phyloP scores from a whole-genome alignment of 2,329 filamentous ascomycete genomes.

The Parafenestella ontariensis region DNA sequence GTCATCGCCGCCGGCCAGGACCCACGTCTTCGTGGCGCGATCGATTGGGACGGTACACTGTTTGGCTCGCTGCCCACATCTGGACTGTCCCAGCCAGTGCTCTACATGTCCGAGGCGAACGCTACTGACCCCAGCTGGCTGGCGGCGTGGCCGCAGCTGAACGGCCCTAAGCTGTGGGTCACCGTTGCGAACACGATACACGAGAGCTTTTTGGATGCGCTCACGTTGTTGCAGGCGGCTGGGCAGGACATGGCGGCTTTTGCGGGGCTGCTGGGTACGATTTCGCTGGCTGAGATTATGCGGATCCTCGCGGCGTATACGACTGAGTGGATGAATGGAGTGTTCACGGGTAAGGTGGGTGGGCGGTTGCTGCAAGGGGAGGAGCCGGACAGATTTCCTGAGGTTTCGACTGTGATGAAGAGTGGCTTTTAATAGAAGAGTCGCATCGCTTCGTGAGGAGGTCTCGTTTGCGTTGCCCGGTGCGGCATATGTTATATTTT shows the following conservation, averaged over 20 bases:
- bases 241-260: constrained; percentile 18
- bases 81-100: constrained; percentile 26
- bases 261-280: constrained; percentile 20
- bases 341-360: constrained; percentile 18
- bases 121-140: constrained; percentile 15
- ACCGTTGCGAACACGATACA: constrained; percentile 25
- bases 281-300: constrained; percentile 12
- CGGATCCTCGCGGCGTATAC: constrained; percentile 21
- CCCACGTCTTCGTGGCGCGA: constrained; percentile 19
- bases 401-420: constrained; percentile 21
- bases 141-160: constrained; percentile 21
- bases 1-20: constrained; percentile 21
- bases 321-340: constrained; percentile 25
- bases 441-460: no score
- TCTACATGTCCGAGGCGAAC: constrained; percentile 20
- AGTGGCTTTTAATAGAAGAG: constrained; percentile 11
- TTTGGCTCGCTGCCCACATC: constrained; percentile 18
- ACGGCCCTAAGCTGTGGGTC: constrained; percentile 34
- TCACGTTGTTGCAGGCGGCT: constrained; percentile 18
- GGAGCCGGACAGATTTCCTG: constrained; percentile 26
- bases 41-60: constrained; percentile 26
- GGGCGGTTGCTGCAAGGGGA: constrained; percentile 21
- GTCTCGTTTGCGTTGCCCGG: no score
- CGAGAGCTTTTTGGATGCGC: constrained; percentile 12
- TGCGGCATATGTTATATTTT: background rate